Evolutionary conservation across 352 stramenopile species (phyloP).

Genomic region (Phytopythium sindhum): DNA sequence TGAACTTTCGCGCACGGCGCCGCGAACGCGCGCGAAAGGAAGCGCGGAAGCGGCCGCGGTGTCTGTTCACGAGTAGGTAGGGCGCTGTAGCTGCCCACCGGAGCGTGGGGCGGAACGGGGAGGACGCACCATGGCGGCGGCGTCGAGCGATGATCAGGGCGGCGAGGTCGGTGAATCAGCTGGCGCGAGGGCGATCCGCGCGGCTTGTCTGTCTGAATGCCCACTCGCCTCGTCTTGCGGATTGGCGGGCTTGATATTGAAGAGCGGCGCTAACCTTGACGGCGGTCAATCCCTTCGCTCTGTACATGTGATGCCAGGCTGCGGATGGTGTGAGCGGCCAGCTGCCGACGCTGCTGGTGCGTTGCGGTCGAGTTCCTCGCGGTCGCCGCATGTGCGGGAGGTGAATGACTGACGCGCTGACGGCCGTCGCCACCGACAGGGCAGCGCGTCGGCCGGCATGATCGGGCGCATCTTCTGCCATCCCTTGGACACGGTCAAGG

Average conservation of each 20-base stretch:
- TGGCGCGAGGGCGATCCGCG: too few relatives aligned
- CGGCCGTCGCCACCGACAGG: conserved; percentile 18
- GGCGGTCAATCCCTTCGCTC: too few relatives aligned
- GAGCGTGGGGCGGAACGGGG: too few relatives aligned
- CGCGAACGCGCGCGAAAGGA: not conserved
- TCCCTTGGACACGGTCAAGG: conserved; percentile 91
- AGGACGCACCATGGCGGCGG: not conserved
- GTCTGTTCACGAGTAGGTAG: not conserved
- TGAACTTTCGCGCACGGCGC: conserved; percentile 1
- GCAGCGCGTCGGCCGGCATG: conserved; percentile 81
- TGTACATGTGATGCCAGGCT: not conserved
- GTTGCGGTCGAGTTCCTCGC: not conserved
- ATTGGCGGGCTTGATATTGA: too few relatives aligned
- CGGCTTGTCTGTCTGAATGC: not conserved
- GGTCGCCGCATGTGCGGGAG: not conserved
- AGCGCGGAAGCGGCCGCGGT: not conserved
- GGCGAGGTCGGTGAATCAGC: not conserved
- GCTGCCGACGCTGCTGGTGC: conserved; percentile 58
- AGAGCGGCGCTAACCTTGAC: too few relatives aligned
- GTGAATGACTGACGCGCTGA: not conserved
- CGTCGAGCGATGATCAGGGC: not conserved
- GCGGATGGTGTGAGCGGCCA: conserved; percentile 11
- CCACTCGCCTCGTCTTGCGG: not conserved
- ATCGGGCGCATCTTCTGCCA: conserved; percentile 87
- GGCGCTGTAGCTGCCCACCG: too few relatives aligned